phyloP scores from a whole-genome alignment of 805 yeast species.

The Candida nanaspora region DNA sequence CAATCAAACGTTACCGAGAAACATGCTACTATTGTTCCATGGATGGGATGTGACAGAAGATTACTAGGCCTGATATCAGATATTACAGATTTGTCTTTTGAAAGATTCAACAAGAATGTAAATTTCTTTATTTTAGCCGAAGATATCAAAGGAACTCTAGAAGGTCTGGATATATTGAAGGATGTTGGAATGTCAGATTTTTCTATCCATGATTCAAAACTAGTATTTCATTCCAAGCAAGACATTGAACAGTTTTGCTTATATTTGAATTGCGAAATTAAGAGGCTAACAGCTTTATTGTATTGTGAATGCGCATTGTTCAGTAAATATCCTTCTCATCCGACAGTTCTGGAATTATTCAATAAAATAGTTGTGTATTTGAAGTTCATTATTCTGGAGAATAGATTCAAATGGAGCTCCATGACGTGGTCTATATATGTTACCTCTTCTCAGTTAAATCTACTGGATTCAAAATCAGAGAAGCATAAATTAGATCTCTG shows the following conservation, averaged over 20 bases:
- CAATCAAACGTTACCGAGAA: slow-evolving; percentile 2
- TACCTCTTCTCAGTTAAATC: slow-evolving; percentile 21
- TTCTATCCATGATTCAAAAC: too few species aligned
- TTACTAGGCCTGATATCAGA: slow-evolving; percentile 22
- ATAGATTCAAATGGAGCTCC: slow-evolving; percentile 24
- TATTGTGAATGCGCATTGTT: slow-evolving; percentile 20
- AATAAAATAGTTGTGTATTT: slow-evolving; percentile 13
- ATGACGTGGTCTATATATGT: slow-evolving; percentile 26
- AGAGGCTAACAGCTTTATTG: slow-evolving; percentile 17
- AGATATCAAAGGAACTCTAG: background rate
- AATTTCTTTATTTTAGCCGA: slow-evolving; percentile 1
- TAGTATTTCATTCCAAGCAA: too few species aligned
- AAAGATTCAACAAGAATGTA: slow-evolving; percentile 9
- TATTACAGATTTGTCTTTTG: slow-evolving; percentile 27
- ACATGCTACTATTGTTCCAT: slow-evolving; percentile 10
- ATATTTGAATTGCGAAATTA: slow-evolving; percentile 22
- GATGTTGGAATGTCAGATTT: background rate
- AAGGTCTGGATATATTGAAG: background rate
- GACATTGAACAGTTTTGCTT: slow-evolving; percentile 21
- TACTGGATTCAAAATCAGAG: slow-evolving; percentile 14
- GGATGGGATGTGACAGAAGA: slow-evolving; percentile 27
- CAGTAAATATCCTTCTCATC: slow-evolving; percentile 21
- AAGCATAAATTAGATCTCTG: slow-evolving; percentile 20
- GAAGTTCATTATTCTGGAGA: slow-evolving; percentile 20
- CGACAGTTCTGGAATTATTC: slow-evolving; percentile 10